Base-by-base conservation (phyloP, 805 yeast genomes). In the Grigorovia jiainica region DNA sequence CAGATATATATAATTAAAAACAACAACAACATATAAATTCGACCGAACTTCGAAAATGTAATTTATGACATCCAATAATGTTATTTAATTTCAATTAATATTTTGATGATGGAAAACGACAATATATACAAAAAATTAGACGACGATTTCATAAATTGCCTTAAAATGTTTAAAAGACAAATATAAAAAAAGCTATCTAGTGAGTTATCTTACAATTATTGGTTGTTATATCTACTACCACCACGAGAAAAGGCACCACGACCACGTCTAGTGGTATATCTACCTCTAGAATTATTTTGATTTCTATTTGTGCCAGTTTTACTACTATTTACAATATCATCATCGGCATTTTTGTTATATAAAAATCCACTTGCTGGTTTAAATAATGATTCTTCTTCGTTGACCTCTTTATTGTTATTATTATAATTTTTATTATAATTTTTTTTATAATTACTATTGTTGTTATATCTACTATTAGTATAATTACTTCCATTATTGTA, bases 351-450 rank as follows among this genome's bases (percentile, higher is more conserved):
- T 7, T 44, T 42, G 19, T 40, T 45, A 32, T 50, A 43, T 35
- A 59, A 45, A 43, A 59, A 59, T 34, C 62, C 58, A 45, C 61
- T 56, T 18, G 64, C 64, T 33, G 64, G 64, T 40, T 53, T 54
- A 40, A 59, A 59, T 25, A 58, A 43, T 13, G 61, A 57, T 42
- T 51, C 52, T 16, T 46, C 48, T 39, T 51, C 49, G 16, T 24
- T 29, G 10, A 15, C 24, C 17, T 35, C 38, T 17, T 36, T 42
- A 24, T 30, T 29, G 19, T 39, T 30, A 10, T 33, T 29, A 34
- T 31, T 33, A 34, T 33, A 30, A n/a, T 43, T 34, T 32, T 23
- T 39, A 3, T 46, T 35, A 30, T 41, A 42, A 16, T 23, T 40
- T 19, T 38, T 20, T 18, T 36, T 20, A 6, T 17, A 13, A 30